phyloP scores from a whole-genome alignment of 1,284 basidiomycete species.

The Xerocomus amazonicus region DNA sequence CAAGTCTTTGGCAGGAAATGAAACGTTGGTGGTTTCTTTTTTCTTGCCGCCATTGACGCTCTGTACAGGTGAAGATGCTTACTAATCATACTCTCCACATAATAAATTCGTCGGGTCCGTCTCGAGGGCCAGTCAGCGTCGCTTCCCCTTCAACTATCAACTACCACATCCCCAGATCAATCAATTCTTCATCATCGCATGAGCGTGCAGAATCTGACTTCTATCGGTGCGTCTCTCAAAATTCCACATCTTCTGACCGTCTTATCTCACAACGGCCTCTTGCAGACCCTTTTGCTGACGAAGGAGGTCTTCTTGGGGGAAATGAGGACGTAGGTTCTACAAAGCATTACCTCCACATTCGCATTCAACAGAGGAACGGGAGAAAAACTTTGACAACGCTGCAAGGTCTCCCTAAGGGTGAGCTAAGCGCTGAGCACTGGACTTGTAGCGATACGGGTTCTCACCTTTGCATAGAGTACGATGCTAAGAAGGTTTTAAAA shows the following conservation, averaged over 20 bases:
- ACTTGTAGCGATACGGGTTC: slow-evolving; percentile 10
- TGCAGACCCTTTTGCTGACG: slow-evolving; percentile 91
- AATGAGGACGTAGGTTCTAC: slow-evolving; percentile 79
- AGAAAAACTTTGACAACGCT: slow-evolving; percentile 98
- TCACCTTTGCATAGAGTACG: slow-evolving; percentile 70
- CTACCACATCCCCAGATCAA: slow-evolving; percentile 47
- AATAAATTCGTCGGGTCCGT: slow-evolving; percentile 28
- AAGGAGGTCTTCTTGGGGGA: slow-evolving; percentile 74
- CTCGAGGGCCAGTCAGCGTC: slow-evolving; percentile 3
- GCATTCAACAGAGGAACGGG: slow-evolving; percentile 99
- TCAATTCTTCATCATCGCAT: slow-evolving; percentile 63
- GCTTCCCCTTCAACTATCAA: slow-evolving; percentile 28
- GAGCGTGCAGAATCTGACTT: slow-evolving; percentile 87
- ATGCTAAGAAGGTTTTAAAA: slow-evolving; percentile 97
- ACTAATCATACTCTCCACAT: slow-evolving; percentile 25
- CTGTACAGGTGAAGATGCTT: slow-evolving; percentile 14
- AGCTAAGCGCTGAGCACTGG: slow-evolving; percentile 22
- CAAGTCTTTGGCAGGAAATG: slow-evolving; percentile 58
- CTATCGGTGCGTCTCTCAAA: slow-evolving; percentile 55
- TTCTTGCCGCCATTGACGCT: slow-evolving; percentile 19
- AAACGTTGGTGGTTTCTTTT: slow-evolving; percentile 65
- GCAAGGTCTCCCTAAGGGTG: slow-evolving; percentile 93
- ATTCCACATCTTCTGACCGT: slow-evolving; percentile 28
- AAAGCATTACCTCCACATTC: slow-evolving; percentile 89
- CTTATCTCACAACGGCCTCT: slow-evolving; percentile 9